Base-by-base conservation (phyloP, 257 asterid genomes). In the Capsicum rhomboideum region DNA sequence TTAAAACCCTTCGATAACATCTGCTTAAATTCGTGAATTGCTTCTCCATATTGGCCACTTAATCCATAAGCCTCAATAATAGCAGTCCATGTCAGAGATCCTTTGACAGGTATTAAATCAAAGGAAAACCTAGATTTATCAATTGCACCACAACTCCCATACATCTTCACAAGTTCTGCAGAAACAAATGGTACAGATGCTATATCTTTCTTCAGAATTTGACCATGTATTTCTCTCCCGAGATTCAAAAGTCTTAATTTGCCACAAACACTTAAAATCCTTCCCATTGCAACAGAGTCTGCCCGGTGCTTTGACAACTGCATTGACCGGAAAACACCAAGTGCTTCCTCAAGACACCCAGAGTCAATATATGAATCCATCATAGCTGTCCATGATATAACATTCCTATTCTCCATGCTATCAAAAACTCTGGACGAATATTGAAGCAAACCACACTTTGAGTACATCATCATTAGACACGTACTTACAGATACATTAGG, bases 361-460 rank as follows among this genome's bases (percentile, higher is more conserved):
- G 89, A 71, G 55, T 89, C 97, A 44, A 94, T 89, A 58, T 87
- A 92, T 44, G 97, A 91, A 67, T 95, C 98, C 40, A 97, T 93
- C 98, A 95, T 93, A 82, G 98, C 95, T 5, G 99, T 97, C 98
- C 99, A 97, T 0, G 97, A 79, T 82, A 91, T 92, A 75, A 97
- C 97, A 69, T 91, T 97, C 92, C 87, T 91, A 29, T 85, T 90
- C 90, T 91, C 97, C 93, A 91, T 91, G 20, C 66, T 80, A 68
- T 87, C 85, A 68, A 97, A 97, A 66, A 93, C 86, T 83, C 91
- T 90, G n/a, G 63, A 67, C 44, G 93, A 90, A 80, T 95, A 95
- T 63, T 87, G 88, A 85, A 92, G 85, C 21, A 69, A 66, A 74
- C 90, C 90, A 80, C 97, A 92, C 85, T 89, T 95, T 10, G 98